Evolutionary conservation across 192 early-diverging fungal species (phyloP).

Genomic region (Coemansia sp.): DNA sequence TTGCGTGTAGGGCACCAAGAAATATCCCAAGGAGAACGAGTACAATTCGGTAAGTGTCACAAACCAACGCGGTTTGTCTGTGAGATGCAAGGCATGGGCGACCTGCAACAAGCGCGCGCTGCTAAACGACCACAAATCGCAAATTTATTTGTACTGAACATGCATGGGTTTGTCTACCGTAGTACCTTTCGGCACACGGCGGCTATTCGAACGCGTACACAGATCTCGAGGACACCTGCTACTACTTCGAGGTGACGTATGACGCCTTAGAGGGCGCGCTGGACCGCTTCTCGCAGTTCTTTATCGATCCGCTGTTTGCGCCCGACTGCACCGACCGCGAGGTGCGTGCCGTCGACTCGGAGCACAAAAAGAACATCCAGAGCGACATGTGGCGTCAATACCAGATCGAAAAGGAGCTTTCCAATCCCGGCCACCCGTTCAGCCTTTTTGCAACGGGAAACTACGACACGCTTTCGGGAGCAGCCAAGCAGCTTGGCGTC

Average conservation of each 20-base stretch:
- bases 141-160: too few species aligned
- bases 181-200: conserved; percentile 43
- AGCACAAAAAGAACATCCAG: conserved; percentile 95
- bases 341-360: conserved; percentile 91
- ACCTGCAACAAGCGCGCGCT: too few species aligned
- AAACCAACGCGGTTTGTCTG: background rate
- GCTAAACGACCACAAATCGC: too few species aligned
- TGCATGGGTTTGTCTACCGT: conserved; percentile 1
- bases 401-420: conserved; percentile 82
- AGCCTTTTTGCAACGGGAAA: conserved; percentile 91
- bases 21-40: conserved; percentile 76
- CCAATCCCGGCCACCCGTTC: conserved; percentile 74
- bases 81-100: background rate
- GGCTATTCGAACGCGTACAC: conserved; percentile 55
- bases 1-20: conserved; percentile 57
- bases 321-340: conserved; percentile 90
- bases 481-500: conserved; percentile 63
- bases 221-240: conserved; percentile 50
- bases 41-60: conserved; percentile 54
- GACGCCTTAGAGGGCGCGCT: conserved; percentile 63
- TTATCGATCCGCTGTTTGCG: conserved; percentile 86
- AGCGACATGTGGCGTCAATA: conserved; percentile 84
- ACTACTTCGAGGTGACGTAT: conserved; percentile 49
- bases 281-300: conserved; percentile 88
- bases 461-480: conserved; percentile 68